Conservation (phyloP, 495 filamentous ascomycete genomes). For the Neurospora sp. region DNA sequence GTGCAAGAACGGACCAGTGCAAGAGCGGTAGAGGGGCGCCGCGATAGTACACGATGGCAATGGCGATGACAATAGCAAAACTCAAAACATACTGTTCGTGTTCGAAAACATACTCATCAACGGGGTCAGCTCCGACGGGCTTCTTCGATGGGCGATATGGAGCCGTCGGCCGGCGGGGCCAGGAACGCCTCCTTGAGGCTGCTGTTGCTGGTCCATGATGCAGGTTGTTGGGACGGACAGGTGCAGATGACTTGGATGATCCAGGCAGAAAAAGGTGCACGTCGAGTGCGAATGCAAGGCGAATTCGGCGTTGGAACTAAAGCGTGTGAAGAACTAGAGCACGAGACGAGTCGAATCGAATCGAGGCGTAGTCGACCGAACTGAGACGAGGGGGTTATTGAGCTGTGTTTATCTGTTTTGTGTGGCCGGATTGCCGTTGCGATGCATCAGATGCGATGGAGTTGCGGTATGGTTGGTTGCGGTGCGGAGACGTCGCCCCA, state of each 20-base stretch:
- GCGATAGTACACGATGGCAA: neutral
- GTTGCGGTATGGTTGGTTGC: constrained; percentile 4
- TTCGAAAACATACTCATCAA: constrained; percentile 84
- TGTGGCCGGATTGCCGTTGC: neutral
- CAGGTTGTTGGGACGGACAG: neutral
- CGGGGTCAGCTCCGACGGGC: constrained; percentile 94
- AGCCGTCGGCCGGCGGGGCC: constrained; percentile 83
- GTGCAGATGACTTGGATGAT: neutral
- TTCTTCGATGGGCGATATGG: constrained; percentile 95
- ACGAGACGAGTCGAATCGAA: neutral
- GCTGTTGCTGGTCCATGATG: constrained; percentile 73
- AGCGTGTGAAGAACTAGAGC: neutral
- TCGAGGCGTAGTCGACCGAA: constrained; percentile 4
- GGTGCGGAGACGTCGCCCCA: constrained; percentile 17
- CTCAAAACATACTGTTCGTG: constrained; percentile 40
- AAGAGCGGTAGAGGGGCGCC: neutral
- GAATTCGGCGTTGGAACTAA: neutral
- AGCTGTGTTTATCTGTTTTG: neutral
- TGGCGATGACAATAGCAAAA: neutral
- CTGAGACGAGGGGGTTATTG: constrained; percentile 1
- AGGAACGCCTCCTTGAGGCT: constrained; percentile 54
- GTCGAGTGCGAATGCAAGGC: constrained; percentile 37
- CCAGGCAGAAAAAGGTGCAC: constrained; percentile 27
- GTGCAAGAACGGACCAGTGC: neutral
- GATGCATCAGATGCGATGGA: neutral